Evolutionary conservation across 2,329 filamentous ascomycete genomes (phyloP).

Genomic region (Penicillium sclerotiorum): DNA sequence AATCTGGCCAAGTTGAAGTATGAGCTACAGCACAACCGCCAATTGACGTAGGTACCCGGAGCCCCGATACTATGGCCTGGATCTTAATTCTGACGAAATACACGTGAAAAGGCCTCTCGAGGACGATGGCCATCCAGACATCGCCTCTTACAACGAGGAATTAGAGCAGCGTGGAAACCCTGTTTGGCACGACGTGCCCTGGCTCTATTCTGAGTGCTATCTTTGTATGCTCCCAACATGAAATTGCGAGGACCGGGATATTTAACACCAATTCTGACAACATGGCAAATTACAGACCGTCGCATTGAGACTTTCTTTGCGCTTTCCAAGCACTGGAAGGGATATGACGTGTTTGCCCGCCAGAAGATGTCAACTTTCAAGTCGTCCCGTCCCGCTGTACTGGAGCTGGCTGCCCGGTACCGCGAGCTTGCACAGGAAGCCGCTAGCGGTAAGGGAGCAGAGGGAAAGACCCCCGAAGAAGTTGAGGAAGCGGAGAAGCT

Average conservation of each 20-base stretch:
- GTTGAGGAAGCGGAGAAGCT: conserved; percentile 71
- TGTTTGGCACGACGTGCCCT: conserved; percentile 81
- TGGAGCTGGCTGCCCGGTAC: conserved; percentile 81
- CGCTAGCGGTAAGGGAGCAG: conserved; percentile 53
- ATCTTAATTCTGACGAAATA: not conserved
- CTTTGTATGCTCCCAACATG: conserved; percentile 56
- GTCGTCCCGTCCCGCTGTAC: conserved; percentile 81
- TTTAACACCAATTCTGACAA: conserved; percentile 23
- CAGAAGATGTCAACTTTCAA: conserved; percentile 93
- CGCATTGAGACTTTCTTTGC: conserved; percentile 80
- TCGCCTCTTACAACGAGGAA: conserved; percentile 83
- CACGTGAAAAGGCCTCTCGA: conserved; percentile 62
- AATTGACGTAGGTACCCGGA: conserved; percentile 63
- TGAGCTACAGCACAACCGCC: conserved; percentile 86
- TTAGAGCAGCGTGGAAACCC: conserved; percentile 71
- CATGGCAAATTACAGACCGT: conserved; percentile 49
- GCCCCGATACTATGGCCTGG: not conserved
- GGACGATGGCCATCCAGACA: conserved; percentile 76
- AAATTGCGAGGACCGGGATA: not conserved
- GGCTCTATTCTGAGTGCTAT: conserved; percentile 94
- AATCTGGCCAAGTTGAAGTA: conserved; percentile 85
- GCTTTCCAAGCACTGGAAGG: conserved; percentile 78
- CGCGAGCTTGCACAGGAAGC: conserved; percentile 71
- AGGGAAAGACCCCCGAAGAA: conserved; percentile 43
- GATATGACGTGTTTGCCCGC: conserved; percentile 83